A percentile compares a stretch with the other conserved stretches of the same genome.
phyloP scores from a whole-genome alignment of 1,139 yeast species.

The Yamadazyma friedrichii region DNA sequence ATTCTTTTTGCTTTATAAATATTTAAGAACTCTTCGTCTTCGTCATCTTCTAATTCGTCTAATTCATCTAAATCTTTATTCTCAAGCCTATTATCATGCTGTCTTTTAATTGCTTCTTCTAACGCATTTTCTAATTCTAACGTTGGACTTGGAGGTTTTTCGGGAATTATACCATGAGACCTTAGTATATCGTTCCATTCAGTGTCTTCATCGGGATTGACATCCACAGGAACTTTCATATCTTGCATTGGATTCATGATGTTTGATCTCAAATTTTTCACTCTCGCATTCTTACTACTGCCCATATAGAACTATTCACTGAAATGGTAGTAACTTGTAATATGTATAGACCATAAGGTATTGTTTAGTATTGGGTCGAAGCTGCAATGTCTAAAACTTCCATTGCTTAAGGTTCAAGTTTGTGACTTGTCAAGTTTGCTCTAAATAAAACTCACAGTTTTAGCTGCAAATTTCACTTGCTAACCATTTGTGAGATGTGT shows the following conservation, averaged over 20 bases:
- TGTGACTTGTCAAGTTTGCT: no score
- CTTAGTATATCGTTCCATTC: constrained; percentile 98
- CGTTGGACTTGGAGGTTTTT: constrained; percentile 86
- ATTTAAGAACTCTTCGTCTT: constrained; percentile 73
- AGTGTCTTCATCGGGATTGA: constrained; percentile 93
- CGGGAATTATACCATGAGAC: constrained; percentile 88
- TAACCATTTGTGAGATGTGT: no score
- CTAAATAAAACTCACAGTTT: no score
- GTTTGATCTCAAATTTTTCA: constrained; percentile 9
- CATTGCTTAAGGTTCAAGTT: no score
- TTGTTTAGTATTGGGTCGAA: no score
- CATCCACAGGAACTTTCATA: constrained; percentile 68
- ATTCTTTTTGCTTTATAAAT: constrained; percentile 74
- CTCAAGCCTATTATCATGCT: constrained; percentile 75
- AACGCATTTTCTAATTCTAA: constrained; percentile 83
- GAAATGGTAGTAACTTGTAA: no score
- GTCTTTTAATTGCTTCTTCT: constrained; percentile 75
- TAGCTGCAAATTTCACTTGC: no score
- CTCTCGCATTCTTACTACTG: not conserved
- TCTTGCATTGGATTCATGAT: constrained; percentile 26
- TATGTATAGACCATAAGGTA: no score
- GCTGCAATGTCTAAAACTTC: no score
- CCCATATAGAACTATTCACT: no score
- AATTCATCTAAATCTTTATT: constrained; percentile 74
- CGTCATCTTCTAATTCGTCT: constrained; percentile 77